These are phyloP conservation scores for Blastocystis sp. DNA, from an alignment of 352 stramenopile species.

Conservation along the genomic window DNA sequence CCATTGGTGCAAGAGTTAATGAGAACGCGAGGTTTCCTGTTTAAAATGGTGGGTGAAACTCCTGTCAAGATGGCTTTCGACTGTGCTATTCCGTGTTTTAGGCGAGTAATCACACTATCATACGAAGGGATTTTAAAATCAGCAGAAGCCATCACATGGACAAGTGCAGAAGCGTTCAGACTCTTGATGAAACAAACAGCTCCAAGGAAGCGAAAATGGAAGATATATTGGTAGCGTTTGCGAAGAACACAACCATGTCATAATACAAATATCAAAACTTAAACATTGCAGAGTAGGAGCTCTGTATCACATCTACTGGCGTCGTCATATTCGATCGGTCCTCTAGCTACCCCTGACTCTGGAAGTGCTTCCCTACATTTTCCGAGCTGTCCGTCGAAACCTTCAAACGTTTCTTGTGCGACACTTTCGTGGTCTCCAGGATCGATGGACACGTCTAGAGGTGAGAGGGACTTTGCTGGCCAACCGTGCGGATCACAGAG, in stretches of 20 bases:
- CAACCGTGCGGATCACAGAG: not conserved
- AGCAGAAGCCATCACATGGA: too few species aligned
- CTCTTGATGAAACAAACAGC: not conserved
- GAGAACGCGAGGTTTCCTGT: not conserved
- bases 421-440: not conserved
- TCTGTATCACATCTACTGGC: slow-evolving; percentile 37
- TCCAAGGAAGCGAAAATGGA: not conserved
- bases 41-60: slow-evolving; percentile 51
- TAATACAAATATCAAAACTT: slow-evolving; percentile 3
- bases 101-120: not conserved
- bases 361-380: not conserved
- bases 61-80: not conserved
- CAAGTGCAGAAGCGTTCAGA: too few species aligned
- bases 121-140: not conserved
- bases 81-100: not conserved
- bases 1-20: not conserved
- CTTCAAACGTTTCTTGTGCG: not conserved
- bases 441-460: not conserved
- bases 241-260: not conserved
- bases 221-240: not conserved
- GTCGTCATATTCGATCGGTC: slow-evolving; percentile 25
- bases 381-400: not conserved
- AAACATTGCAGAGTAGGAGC: slow-evolving; percentile 22
- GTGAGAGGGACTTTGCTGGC: not conserved
- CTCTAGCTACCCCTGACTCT: not conserved